These are phyloP conservation scores for Chrysanthemum lavandulifolium DNA, from an alignment of 129 eudicot species.

Conservation along the genomic window DNA sequence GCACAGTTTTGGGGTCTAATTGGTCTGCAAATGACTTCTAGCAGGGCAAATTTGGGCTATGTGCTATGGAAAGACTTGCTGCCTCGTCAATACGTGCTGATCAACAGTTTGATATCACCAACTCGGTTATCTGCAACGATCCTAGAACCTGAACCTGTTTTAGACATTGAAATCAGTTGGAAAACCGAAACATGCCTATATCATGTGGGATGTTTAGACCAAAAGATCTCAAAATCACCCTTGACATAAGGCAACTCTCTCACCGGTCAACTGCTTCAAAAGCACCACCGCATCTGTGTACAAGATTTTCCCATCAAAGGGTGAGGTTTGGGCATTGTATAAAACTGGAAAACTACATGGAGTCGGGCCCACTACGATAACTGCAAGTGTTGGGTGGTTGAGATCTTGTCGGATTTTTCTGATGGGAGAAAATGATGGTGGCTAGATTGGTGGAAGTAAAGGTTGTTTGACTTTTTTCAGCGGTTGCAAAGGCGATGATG, in stretches of 20 bases:
- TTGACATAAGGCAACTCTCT: conserved; percentile 44
- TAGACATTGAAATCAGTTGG: conserved; percentile 32
- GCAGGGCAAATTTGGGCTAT: conserved; percentile 64
- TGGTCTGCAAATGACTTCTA: conserved; percentile 43
- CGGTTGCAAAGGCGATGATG: conserved; percentile 44
- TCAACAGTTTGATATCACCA: conserved; percentile 41
- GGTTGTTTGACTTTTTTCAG: conserved; percentile 64
- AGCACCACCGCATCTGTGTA: conserved; percentile 31
- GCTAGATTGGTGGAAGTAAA: conserved; percentile 50
- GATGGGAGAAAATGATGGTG: conserved; percentile 44
- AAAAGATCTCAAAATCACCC: conserved; percentile 29
- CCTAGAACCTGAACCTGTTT: conserved; percentile 45
- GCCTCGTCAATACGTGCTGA: conserved; percentile 53
- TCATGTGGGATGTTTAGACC: conserved; percentile 52
- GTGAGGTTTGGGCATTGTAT: conserved; percentile 70
- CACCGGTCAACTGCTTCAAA: conserved; percentile 48
- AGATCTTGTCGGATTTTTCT: conserved; percentile 52
- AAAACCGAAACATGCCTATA: conserved; percentile 43
- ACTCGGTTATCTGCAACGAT: conserved; percentile 36
- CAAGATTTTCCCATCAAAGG: conserved; percentile 57
- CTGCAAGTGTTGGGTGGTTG: conserved; percentile 45
- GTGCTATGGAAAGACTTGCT: conserved; percentile 42
- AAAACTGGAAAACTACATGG: conserved; percentile 50
- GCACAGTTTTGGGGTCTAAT: conserved; percentile 38
- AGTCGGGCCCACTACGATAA: conserved; percentile 29